Base-by-base conservation (phyloP, 306 rosid genomes). In the Sphenostylis stenocarpa region DNA sequence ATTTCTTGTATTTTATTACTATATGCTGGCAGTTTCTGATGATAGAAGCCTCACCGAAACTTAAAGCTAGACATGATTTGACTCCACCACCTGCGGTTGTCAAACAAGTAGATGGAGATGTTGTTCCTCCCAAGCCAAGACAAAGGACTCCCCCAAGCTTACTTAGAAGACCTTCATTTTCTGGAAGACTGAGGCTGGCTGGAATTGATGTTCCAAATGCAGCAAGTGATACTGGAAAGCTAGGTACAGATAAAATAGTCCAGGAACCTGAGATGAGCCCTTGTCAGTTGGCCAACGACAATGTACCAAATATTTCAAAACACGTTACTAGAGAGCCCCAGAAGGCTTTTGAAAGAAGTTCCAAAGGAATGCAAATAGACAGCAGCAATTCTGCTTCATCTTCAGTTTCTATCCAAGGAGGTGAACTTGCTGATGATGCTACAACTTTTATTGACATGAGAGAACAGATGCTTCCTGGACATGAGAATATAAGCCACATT, bases 101-200 rank as follows among this genome's bases (percentile, higher is more conserved):
- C 36, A 96, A 92, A 83, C 97, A 83, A 73, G 75, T 78, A 65
- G 86, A 80, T 66, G 99, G 85, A 69, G 98, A 91, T 75, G 97
- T 96, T 73, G 72, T 86, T 89, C 78, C 89, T 80, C 63, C 91
- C 14, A 96, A 77, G 81, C 78, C 89, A 43, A 86, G 93, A 85
- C 97, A 85, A 85, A 84, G 80, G 86, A 96, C 96, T 49, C 98
- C 99, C 24, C 96, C 99, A n/a, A 80, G 68, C 75, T 70, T 87
- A 62, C 87, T 84, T 45, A 82, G 86, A 74, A 89, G 93, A 31
- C 77, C 89, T 26, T 74, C 97, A 20, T 91, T 89, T 85, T 84
- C 90, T 1, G 89, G 76, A 51, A 80, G 88, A 74, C 77, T 79
- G 84, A 91, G 81, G 90, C 88, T 87, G 81, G 82, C 74, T 7